Evolutionary conservation across 1,139 yeast genomes (phyloP).

Genomic region (Debaryomyces robertsiae): DNA sequence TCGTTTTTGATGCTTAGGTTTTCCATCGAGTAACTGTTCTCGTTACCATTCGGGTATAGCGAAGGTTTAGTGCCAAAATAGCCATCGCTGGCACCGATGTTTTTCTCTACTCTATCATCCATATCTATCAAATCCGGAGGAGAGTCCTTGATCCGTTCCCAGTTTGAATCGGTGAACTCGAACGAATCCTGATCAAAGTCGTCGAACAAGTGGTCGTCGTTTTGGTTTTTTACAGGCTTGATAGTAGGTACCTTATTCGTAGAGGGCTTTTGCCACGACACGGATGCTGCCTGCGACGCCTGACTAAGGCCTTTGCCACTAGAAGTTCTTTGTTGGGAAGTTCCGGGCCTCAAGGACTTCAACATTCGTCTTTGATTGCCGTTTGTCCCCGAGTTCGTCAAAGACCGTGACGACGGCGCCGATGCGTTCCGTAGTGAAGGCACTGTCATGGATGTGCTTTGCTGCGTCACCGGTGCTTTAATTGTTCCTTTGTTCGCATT

Average conservation of each 20-base stretch:
- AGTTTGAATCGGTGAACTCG: slow-evolving; percentile 26
- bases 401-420: slow-evolving; percentile 16
- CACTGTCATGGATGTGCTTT: slow-evolving; percentile 18
- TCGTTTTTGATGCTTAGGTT: slow-evolving; percentile 23
- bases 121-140: slow-evolving; percentile 39
- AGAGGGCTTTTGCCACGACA: slow-evolving; percentile 41
- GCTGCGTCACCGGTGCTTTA: slow-evolving; percentile 15
- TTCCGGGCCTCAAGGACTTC: slow-evolving; percentile 38
- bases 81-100: slow-evolving; percentile 15
- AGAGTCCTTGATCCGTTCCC: slow-evolving; percentile 30
- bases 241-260: slow-evolving; percentile 17
- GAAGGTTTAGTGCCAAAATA: slow-evolving; percentile 10
- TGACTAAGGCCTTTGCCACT: slow-evolving; percentile 13
- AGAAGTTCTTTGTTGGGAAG: slow-evolving; percentile 4
- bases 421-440: slow-evolving; percentile 32
- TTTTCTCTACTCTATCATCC: slow-evolving; percentile 20
- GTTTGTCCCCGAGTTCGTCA: slow-evolving; percentile 13
- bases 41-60: slow-evolving; percentile 6
- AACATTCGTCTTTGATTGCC: slow-evolving; percentile 31
- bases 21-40: slow-evolving; percentile 20
- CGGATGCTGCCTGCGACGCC: slow-evolving; percentile 50
- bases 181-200: slow-evolving; percentile 50
- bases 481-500: slow-evolving; percentile 16
- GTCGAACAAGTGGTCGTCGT: slow-evolving; percentile 32
- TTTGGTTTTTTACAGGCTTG: slow-evolving; percentile 12